Conservation (phyloP, 2,329 filamentous ascomycete species). For the Graphilbum fragrans region DNA sequence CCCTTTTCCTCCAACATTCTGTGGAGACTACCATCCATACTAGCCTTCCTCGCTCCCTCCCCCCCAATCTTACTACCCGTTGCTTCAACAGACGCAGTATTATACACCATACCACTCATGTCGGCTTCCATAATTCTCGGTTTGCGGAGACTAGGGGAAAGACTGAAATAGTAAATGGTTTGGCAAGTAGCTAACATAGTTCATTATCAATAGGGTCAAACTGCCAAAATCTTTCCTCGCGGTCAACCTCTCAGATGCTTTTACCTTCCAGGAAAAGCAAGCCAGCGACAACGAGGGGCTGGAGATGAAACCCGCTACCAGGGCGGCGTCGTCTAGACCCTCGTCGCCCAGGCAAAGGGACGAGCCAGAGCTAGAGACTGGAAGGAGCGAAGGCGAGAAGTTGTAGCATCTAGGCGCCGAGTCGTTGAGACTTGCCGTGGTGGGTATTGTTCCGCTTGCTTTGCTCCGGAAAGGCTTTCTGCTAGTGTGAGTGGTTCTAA, state of each 20-base stretch:
- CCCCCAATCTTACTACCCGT: too few species aligned
- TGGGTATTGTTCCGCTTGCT: too few species aligned
- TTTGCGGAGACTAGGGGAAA: too few species aligned
- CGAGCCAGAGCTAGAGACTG: not conserved
- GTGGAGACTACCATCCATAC: not conserved
- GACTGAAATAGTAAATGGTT: too few species aligned
- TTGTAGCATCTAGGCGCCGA: too few species aligned
- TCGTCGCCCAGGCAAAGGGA: not conserved
- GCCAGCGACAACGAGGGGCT: conserved; percentile 27
- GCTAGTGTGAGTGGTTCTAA: not conserved
- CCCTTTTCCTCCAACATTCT: not conserved
- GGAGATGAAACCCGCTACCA: conserved; percentile 28
- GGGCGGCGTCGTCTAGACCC: not conserved
- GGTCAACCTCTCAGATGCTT: conserved; percentile 51
- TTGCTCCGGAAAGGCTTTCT: too few species aligned
- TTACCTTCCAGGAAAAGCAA: conserved; percentile 45
- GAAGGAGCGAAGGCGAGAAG: not conserved
- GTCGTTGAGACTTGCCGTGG: too few species aligned
- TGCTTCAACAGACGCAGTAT: too few species aligned
- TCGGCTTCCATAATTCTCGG: too few species aligned
- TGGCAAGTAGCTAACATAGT: not conserved
- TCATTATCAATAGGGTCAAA: conserved; percentile 39
- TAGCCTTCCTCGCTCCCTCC: not conserved
- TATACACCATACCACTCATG: too few species aligned
- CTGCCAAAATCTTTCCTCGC: conserved; percentile 54